A percentile compares a stretch with the other conserved stretches of the same genome.
Conservation (phyloP, 208 protist species). For the Trichomonas gallinae region DNA sequence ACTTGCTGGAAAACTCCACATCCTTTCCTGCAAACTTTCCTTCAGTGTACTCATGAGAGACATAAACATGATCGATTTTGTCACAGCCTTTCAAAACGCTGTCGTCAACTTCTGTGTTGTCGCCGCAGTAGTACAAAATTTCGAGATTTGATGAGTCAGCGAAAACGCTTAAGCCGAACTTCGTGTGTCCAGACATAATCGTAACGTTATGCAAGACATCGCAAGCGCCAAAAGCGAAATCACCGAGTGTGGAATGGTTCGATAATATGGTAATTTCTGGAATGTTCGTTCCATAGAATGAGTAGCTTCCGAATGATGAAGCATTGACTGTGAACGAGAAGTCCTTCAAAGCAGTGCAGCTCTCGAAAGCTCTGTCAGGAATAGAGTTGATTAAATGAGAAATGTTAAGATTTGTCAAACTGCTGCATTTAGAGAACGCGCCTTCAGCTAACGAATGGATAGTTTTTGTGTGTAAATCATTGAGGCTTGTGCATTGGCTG, state of each 20-base stretch:
- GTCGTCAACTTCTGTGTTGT: background rate
- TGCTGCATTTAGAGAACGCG: no score
- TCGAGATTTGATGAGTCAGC: background rate
- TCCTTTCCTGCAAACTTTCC: background rate
- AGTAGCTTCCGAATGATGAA: background rate
- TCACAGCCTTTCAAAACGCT: background rate
- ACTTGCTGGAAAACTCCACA: background rate
- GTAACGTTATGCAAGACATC: background rate
- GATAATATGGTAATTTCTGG: background rate
- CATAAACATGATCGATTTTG: background rate
- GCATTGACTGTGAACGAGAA: background rate
- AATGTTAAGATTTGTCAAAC: no score
- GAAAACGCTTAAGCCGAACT: background rate
- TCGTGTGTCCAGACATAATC: background rate
- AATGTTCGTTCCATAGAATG: background rate
- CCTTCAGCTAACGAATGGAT: no score
- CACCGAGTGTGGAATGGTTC: background rate
- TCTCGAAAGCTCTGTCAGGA: background rate
- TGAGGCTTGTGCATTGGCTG: no score
- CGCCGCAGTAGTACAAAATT: background rate
- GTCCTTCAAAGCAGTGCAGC: background rate
- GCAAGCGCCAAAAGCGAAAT: background rate
- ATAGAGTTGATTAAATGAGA: background rate
- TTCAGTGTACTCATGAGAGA: background rate
- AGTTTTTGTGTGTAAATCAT: no score